phyloP scores from a whole-genome alignment of 192 early-diverging fungal genomes.

The Haplosporangium gracile region DNA sequence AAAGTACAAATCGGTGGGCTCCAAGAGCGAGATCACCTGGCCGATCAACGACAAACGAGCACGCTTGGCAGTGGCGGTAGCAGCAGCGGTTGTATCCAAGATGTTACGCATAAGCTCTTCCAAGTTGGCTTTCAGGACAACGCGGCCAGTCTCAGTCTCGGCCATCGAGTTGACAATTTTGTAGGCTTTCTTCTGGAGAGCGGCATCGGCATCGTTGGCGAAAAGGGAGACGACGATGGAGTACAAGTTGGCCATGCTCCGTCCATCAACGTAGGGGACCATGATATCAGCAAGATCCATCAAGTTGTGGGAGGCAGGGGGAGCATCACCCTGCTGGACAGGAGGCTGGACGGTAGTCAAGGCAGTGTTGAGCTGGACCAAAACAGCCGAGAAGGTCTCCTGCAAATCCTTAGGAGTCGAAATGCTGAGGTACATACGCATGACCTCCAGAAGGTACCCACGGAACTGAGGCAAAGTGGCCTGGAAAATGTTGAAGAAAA shows the following conservation, averaged over 20 bases:
- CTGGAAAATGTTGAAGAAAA: conserved; percentile 86
- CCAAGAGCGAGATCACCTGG: conserved; percentile 72
- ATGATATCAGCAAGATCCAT: conserved; percentile 86
- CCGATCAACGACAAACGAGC: conserved; percentile 81
- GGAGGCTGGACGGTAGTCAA: conserved; percentile 65
- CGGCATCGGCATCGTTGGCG: conserved; percentile 73
- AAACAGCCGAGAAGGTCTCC: conserved; percentile 74
- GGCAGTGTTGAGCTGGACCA: conserved; percentile 68
- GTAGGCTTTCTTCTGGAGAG: conserved; percentile 96
- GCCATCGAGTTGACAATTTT: conserved; percentile 80
- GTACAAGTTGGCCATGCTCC: conserved; percentile 72
- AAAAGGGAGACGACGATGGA: conserved; percentile 67
- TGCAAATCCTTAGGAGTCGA: conserved; percentile 72
- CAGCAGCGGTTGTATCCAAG: conserved; percentile 77
- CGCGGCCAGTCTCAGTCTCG: conserved; percentile 61
- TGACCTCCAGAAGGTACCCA: conserved; percentile 77
- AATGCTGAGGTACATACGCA: conserved; percentile 75
- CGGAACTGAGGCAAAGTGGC: conserved; percentile 72
- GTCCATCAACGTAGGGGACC: conserved; percentile 79
- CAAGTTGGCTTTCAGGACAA: conserved; percentile 60
- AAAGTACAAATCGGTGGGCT: conserved; percentile 81
- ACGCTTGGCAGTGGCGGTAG: conserved; percentile 81
- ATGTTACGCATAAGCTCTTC: conserved; percentile 75
- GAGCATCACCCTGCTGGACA: conserved; percentile 66
- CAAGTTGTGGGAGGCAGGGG: conserved; percentile 87